Evolutionary conservation across 169 alveolate genomes (phyloP).

Genomic region (Eimeria praecox): DNA sequence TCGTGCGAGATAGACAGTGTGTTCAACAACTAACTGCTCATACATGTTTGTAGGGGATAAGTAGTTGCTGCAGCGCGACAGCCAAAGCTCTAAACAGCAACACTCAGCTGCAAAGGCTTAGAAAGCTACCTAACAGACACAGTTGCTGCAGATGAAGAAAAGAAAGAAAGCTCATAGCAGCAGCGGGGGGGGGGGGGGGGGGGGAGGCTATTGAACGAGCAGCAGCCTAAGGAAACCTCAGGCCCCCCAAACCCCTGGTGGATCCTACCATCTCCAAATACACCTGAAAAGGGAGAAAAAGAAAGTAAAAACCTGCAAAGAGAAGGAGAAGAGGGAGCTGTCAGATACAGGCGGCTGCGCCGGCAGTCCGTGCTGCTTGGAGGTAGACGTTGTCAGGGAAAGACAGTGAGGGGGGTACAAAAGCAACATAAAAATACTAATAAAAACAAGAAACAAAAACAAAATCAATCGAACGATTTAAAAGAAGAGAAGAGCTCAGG

Average conservation of each 20-base stretch:
- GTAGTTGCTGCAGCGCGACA: too few relatives aligned
- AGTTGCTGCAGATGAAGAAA: too few relatives aligned
- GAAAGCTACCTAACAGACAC: too few relatives aligned
- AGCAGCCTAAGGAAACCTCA: too few relatives aligned
- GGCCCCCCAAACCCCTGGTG: not conserved
- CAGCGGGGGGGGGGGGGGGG: too few relatives aligned
- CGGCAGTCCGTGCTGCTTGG: not conserved
- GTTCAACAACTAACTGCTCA: too few relatives aligned
- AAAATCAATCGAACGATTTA: not conserved
- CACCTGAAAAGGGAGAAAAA: not conserved
- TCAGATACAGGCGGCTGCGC: not conserved
- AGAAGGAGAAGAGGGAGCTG: not conserved
- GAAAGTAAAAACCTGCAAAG: not conserved
- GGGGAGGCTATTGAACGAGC: too few relatives aligned
- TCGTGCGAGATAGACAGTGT: too few relatives aligned
- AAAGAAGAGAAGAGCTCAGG: not conserved
- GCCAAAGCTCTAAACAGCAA: too few relatives aligned
- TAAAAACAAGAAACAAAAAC: not conserved
- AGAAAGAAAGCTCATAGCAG: too few relatives aligned
- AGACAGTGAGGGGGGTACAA: not conserved
- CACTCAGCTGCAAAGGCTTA: too few relatives aligned
- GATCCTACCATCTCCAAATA: not conserved
- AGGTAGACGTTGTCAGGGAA: constrained; percentile 25
- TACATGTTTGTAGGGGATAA: too few relatives aligned
- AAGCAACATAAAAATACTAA: constrained; percentile 28